A percentile compares a stretch with the other conserved stretches of the same genome.
Conservation (phyloP, 306 rosid species). For the Cucurbita argyrosperma region DNA sequence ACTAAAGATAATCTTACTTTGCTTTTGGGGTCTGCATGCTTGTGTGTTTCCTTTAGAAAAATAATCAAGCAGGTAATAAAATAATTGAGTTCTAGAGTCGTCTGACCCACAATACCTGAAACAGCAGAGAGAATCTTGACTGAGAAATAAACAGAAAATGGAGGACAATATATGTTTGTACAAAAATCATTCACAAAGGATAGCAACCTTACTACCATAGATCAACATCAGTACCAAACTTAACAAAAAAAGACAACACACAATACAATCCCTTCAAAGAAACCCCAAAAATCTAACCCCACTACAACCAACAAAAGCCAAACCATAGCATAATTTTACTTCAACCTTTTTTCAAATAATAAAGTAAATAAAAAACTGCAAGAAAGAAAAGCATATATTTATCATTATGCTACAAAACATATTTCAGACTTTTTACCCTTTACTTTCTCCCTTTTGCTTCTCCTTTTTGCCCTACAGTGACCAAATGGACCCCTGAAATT, state of each 20-base stretch:
- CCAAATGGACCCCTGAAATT: conserved; percentile 4
- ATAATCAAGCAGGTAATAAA: conserved; percentile 14
- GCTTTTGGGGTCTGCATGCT: conserved; percentile 74
- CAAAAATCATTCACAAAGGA: neutral
- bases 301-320: conserved; percentile 75
- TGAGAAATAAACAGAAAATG: conserved; percentile 31
- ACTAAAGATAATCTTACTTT: conserved; percentile 40
- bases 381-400: conserved; percentile 11
- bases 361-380: neutral
- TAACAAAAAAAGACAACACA: conserved; percentile 47
- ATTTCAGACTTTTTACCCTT: neutral
- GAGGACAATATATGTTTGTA: conserved; percentile 27
- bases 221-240: conserved; percentile 24
- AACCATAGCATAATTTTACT: neutral
- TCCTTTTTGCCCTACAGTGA: conserved; percentile 1
- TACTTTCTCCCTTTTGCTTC: neutral
- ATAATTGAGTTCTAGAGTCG: conserved; percentile 19
- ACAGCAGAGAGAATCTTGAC: conserved; percentile 19
- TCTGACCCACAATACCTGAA: conserved; percentile 56
- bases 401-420: conserved; percentile 18
- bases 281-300: conserved; percentile 82
- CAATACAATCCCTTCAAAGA: conserved; percentile 67
- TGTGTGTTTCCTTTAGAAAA: conserved; percentile 5
- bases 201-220: neutral
- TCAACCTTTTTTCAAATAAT: neutral